Percentiles rank a stretch among this genome's conserved stretches.
Conservation (phyloP, 495 filamentous ascomycete genomes). For the Trichoderma orchidacearum region DNA sequence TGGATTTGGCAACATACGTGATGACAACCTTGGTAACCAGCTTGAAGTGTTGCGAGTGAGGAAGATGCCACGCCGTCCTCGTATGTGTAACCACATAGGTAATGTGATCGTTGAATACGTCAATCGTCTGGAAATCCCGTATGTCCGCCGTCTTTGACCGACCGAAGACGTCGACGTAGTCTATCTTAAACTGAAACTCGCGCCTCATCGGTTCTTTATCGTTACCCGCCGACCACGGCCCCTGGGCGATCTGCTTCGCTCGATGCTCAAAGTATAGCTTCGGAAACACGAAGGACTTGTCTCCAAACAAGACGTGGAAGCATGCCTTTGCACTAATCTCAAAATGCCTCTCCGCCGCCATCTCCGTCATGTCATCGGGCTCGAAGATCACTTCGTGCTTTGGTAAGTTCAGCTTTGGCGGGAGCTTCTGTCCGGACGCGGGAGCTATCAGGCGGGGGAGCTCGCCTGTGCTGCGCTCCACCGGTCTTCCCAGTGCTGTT, state of each 20-base stretch:
- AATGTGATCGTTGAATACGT: conserved; percentile 84
- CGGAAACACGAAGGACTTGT: conserved; percentile 89
- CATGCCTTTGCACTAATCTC: conserved; percentile 83
- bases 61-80: conserved; percentile 84
- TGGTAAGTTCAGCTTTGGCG: conserved; percentile 73
- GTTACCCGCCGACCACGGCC: conserved; percentile 56
- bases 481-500: conserved; percentile 25
- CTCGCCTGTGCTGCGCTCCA: conserved; percentile 33
- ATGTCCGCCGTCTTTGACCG: conserved; percentile 44
- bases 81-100: conserved; percentile 89
- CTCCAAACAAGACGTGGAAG: conserved; percentile 92
- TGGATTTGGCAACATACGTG: conserved; percentile 81
- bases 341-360: conserved; percentile 61
- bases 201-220: conserved; percentile 57
- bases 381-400: conserved; percentile 69
- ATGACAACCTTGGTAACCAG: conserved; percentile 87
- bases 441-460: conserved; percentile 17
- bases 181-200: conserved; percentile 69
- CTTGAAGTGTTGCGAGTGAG: conserved; percentile 63
- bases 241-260: conserved; percentile 69
- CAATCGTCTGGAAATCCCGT: conserved; percentile 77
- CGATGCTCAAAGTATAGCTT: conserved; percentile 75
- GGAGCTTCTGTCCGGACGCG: conserved; percentile 23
- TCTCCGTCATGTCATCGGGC: conserved; percentile 61
- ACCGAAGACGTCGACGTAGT: conserved; percentile 51